These are phyloP conservation scores for Cadophora luteo-olivacea DNA, from an alignment of 2,329 filamentous ascomycete genomes.

Conservation along the genomic window DNA sequence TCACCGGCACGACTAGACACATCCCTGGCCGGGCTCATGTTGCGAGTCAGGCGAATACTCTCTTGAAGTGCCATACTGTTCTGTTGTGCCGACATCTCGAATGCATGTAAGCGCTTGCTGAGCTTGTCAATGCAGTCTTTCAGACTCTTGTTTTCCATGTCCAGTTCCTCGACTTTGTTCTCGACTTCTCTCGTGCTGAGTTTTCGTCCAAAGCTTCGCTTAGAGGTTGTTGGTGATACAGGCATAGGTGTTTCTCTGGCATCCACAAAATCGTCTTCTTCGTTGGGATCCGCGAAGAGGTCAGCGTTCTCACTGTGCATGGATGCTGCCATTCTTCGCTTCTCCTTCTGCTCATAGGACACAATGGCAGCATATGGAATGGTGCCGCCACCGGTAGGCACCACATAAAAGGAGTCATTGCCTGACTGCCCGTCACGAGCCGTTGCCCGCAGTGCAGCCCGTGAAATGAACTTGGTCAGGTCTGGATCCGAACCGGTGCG, in stretches of 20 bases:
- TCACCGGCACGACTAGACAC: slow-evolving; percentile 45
- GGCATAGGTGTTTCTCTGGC: slow-evolving; percentile 69
- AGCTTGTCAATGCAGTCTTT: slow-evolving; percentile 87
- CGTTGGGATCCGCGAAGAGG: slow-evolving; percentile 57
- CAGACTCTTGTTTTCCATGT: slow-evolving; percentile 85
- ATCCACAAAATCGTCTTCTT: slow-evolving; percentile 88
- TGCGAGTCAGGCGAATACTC: slow-evolving; percentile 71
- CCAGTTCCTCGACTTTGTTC: slow-evolving; percentile 86
- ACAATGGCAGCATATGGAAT: slow-evolving; percentile 93
- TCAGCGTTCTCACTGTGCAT: slow-evolving; percentile 47
- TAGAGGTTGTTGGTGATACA: slow-evolving; percentile 51
- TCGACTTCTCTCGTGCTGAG: slow-evolving; percentile 53
- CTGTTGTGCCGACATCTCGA: slow-evolving; percentile 90
- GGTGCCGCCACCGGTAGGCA: slow-evolving; percentile 89
- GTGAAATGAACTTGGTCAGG: slow-evolving; percentile 82
- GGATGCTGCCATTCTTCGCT: slow-evolving; percentile 62
- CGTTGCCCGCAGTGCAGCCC: slow-evolving; percentile 81
- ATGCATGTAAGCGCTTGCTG: slow-evolving; percentile 86
- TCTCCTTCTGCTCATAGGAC: slow-evolving; percentile 71
- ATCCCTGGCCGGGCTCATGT: slow-evolving; percentile 56
- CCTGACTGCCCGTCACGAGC: slow-evolving; percentile 68
- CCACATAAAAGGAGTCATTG: slow-evolving; percentile 89
- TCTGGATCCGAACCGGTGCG: slow-evolving; percentile 67
- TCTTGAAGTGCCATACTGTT: slow-evolving; percentile 86
- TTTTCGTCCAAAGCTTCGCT: slow-evolving; percentile 47